Percentiles rank a stretch among this genome's conserved stretches.
Evolutionary conservation across 164 flowering plant genomes (phyloP).

Genomic region (Stephania cephalantha): DNA sequence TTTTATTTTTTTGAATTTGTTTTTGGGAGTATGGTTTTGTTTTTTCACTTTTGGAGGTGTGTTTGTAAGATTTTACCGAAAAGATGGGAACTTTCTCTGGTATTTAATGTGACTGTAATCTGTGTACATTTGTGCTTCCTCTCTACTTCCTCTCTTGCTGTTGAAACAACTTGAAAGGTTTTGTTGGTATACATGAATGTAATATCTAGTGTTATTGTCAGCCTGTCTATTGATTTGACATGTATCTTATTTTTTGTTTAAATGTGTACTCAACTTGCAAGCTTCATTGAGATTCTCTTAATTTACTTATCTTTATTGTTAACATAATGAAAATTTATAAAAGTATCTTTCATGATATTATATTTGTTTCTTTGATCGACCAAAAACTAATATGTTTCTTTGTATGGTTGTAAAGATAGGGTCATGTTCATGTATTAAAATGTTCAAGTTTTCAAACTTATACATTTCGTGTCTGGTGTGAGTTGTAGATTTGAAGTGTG

Average conservation of each 20-base stretch:
- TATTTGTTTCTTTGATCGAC: background rate
- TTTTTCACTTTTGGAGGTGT: constrained; percentile 4
- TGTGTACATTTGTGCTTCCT: constrained; percentile 7
- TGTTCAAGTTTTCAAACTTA: background rate
- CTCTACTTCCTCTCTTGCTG: background rate
- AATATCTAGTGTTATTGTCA: background rate
- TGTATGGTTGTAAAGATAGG: background rate
- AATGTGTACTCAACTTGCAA: no score
- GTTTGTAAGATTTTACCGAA: constrained; percentile 10
- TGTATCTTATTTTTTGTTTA: no score
- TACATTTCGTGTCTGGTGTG: background rate
- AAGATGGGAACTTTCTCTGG: background rate
- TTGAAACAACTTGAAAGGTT: background rate
- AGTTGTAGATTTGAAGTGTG: background rate
- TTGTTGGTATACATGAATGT: background rate
- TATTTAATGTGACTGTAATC: constrained; percentile 8
- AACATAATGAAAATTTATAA: no score
- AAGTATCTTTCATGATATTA: no score
- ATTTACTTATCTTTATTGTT: background rate
- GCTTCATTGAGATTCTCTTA: background rate
- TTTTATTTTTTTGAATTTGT: constrained; percentile 2
- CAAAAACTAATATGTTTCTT: background rate
- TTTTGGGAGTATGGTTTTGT: background rate
- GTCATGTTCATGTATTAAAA: background rate
- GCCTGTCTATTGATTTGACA: no score